Evolutionary conservation across 352 stramenopile species (phyloP).

Genomic region (Phytophthora chlamydospora): DNA sequence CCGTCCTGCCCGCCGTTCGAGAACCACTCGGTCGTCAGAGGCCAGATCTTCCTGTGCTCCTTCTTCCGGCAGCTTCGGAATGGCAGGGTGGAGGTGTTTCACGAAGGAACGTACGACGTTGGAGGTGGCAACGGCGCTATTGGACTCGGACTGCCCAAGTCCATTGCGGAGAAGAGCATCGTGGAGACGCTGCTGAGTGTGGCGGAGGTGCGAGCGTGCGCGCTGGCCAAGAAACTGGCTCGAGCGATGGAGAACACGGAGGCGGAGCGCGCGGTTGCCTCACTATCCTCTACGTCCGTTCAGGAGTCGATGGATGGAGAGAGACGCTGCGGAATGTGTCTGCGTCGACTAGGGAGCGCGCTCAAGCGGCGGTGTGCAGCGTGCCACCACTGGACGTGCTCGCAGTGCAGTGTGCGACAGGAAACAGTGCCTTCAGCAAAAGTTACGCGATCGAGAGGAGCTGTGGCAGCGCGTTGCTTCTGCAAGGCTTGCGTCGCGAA

Average conservation of each 20-base stretch:
- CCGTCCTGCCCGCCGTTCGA: constrained; percentile 52
- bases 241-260: constrained; percentile 45
- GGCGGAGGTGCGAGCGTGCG: constrained; percentile 48
- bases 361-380: constrained; percentile 54
- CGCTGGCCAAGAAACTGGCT: constrained; percentile 67
- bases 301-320: constrained; percentile 43
- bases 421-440: constrained; percentile 45
- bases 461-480: constrained; percentile 52
- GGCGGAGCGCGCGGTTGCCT: constrained; percentile 28
- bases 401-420: constrained; percentile 53
- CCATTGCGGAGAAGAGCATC: constrained; percentile 52
- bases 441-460: constrained; percentile 4
- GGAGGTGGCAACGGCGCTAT: constrained; percentile 36
- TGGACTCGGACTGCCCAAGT: constrained; percentile 43
- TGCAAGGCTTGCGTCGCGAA: constrained; percentile 63
- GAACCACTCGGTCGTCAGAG: constrained; percentile 62
- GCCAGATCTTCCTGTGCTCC: constrained; percentile 67
- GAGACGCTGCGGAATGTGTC: constrained; percentile 60
- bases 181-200: constrained; percentile 52
- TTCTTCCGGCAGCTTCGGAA: constrained; percentile 69
- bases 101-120: constrained; percentile 61
- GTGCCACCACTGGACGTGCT: constrained; percentile 46
- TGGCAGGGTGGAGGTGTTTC: constrained; percentile 66
- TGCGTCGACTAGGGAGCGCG: constrained; percentile 32
- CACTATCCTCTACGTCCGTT: constrained; percentile 38